phyloP scores from a whole-genome alignment of 2,329 filamentous ascomycete species.

The Microdochium trichocladiopsis region DNA sequence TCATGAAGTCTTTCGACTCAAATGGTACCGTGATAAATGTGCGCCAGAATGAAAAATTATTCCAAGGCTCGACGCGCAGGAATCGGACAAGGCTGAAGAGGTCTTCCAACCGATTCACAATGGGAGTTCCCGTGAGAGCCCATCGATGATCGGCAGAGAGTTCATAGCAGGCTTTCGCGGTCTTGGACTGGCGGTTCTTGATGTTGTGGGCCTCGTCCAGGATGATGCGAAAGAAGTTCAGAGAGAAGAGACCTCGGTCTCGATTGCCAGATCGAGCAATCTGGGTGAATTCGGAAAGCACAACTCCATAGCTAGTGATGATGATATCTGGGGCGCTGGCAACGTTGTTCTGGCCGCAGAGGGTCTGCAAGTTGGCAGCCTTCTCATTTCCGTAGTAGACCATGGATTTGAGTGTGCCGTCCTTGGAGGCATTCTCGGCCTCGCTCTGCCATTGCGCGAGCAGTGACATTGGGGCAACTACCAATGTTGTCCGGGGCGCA shows the following conservation, averaged over 20 bases:
- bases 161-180: slow-evolving; percentile 90
- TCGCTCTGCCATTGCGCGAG: slow-evolving; percentile 97
- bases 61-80: slow-evolving; percentile 92
- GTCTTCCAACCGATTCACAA: slow-evolving; percentile 93
- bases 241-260: slow-evolving; percentile 73
- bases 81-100: slow-evolving; percentile 91
- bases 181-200: slow-evolving; percentile 86
- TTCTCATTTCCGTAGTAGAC: slow-evolving; percentile 94
- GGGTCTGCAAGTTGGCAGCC: slow-evolving; percentile 63
- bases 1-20: slow-evolving; percentile 88
- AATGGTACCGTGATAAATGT: slow-evolving; percentile 98
- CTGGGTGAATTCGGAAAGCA: slow-evolving; percentile 83
- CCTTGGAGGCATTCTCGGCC: slow-evolving; percentile 80
- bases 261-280: slow-evolving; percentile 60
- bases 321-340: slow-evolving; percentile 78
- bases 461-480: slow-evolving; percentile 94
- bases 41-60: slow-evolving; percentile 98
- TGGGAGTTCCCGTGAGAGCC: slow-evolving; percentile 91
- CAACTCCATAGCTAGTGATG: slow-evolving; percentile 89
- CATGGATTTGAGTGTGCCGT: slow-evolving; percentile 74
- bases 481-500: slow-evolving; percentile 84
- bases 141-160: slow-evolving; percentile 80
- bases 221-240: slow-evolving; percentile 92
- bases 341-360: slow-evolving; percentile 72
- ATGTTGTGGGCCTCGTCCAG: slow-evolving; percentile 93